A percentile compares a stretch with the other conserved stretches of the same genome.
These are phyloP conservation scores for Botryotinia globosa DNA, from an alignment of 2,329 filamentous ascomycete species.

Conservation along the genomic window DNA sequence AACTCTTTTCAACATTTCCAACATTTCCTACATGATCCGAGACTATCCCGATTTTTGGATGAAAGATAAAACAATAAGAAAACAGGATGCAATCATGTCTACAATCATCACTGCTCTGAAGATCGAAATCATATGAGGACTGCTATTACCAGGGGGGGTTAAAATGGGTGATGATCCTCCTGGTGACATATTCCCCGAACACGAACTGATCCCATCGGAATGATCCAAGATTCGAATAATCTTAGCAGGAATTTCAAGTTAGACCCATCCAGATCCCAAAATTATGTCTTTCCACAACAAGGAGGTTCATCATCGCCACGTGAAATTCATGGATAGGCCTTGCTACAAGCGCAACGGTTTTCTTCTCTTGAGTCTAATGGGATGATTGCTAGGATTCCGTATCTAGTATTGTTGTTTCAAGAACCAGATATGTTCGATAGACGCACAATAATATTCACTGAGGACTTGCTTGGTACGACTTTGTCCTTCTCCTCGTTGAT, in stretches of 20 bases:
- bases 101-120: neutral
- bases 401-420: neutral
- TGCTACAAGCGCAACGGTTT: conserved; percentile 19
- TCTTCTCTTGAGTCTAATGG: conserved; percentile 1
- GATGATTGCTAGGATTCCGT: neutral
- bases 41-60: neutral
- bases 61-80: neutral
- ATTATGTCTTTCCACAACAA: neutral
- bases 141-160: conserved; percentile 4
- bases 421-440: neutral
- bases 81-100: conserved; percentile 5
- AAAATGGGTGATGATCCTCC: neutral
- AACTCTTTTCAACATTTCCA: neutral
- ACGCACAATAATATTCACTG: neutral
- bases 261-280: neutral
- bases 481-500: neutral
- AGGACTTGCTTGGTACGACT: neutral
- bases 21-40: neutral
- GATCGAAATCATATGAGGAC: conserved; percentile 13
- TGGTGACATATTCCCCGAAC: conserved; percentile 10
- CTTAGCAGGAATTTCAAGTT: neutral
- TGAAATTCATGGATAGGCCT: conserved; percentile 20
- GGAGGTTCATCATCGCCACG: conserved; percentile 18
- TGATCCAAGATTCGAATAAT: conserved; percentile 7
- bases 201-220: conserved; percentile 14